Base-by-base conservation (phyloP, 495 filamentous ascomycete genomes). In the Aspergillus hancockii region DNA sequence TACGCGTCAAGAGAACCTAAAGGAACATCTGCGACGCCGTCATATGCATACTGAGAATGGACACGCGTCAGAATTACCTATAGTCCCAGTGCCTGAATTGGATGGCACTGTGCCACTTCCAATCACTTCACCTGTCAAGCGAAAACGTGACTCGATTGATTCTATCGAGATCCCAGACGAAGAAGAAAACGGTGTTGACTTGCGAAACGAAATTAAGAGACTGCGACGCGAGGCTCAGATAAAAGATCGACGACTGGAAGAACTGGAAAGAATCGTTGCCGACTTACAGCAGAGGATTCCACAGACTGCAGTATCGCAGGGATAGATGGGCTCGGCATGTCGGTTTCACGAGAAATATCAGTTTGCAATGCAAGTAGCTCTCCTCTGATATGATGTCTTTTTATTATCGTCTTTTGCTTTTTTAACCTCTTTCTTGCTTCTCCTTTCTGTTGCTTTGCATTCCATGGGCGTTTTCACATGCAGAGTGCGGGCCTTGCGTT, bases 11-110 rank as follows among this genome's bases (percentile, higher is more conserved):
- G 93, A 96, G 74, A 97, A 97, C 66, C 79, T 96, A 19, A 89
- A 91, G 62, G 93, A 97, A 71, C 93, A 97, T 71, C 76, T 96
- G 16, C 86, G 92, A 14, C 85, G 92, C n/a, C 90, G 93, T 16
- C 92, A 93, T 73, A 79, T 80, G 77, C 77, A 80, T 53, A 74
- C 76, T 5, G 81, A 81, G 40, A 77, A 75, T 23, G 67, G 63
- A 36, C 52, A 70, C 30, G 79, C 81, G 6, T 67, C 73, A 2
- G 71, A 72, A 45, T 61, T 74, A 0, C 64, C 67, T 19, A 72
- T 76, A n/a, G 58, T 66, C 4, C 59, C 65, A 6, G 55, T 59
- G 8, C 55, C 68, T 31, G 70, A 72, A 30, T 62, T 72, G 9
- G 71, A 65, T 67, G 71, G 71, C 59, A 67, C 43, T 57, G 54